These are phyloP conservation scores for Buddleja alternifolia DNA, from an alignment of 257 asterid species.

Conservation along the genomic window DNA sequence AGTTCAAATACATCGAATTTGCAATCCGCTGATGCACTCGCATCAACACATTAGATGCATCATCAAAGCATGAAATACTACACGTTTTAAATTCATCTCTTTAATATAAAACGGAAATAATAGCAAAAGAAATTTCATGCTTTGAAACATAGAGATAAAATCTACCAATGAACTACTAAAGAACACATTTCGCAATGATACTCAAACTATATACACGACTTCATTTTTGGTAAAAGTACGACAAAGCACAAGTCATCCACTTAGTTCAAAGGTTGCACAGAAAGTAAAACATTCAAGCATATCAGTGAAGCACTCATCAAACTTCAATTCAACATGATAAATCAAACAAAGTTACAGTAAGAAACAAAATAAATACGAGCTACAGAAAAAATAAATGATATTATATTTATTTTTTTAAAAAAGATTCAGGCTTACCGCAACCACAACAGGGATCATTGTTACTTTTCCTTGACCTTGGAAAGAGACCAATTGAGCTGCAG, in stretches of 20 bases:
- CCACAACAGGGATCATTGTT: conserved; percentile 72
- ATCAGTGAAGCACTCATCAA: background rate
- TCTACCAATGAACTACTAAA: background rate
- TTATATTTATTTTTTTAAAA: background rate
- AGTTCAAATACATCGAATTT: background rate
- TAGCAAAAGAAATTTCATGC: background rate
- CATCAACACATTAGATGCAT: background rate
- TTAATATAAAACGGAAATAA: background rate
- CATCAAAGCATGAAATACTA: background rate
- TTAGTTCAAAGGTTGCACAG: too few species aligned
- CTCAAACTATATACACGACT: background rate
- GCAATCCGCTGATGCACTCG: background rate
- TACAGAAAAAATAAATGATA: background rate
- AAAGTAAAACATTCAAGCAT: background rate
- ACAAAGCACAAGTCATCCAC: conserved; percentile 6
- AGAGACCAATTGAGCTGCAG: conserved; percentile 69
- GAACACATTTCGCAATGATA: background rate
- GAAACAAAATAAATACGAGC: background rate
- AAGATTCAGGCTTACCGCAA: conserved; percentile 60
- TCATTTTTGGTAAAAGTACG: background rate
- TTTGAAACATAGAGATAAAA: background rate
- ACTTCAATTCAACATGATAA: conserved; percentile 5
- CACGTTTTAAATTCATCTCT: background rate
- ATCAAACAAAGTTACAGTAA: background rate
- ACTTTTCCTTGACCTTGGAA: conserved; percentile 59